These are phyloP conservation scores for Lipomyces spencermartinsiae DNA, from an alignment of 805 yeast species.

Conservation along the genomic window DNA sequence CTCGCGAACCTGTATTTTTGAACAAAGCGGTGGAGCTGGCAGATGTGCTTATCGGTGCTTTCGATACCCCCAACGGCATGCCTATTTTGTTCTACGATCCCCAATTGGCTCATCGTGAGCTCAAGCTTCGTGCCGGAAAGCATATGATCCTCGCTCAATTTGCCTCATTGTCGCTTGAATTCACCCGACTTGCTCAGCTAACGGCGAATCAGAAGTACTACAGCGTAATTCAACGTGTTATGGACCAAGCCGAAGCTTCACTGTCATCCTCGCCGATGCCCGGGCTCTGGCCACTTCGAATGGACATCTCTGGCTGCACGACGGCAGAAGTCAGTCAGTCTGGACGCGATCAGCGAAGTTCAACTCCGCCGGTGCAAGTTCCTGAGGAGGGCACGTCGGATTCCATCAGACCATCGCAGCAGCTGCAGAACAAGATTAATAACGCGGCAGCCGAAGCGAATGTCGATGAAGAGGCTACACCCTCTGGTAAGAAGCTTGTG, in stretches of 20 bases:
- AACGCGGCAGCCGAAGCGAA: constrained; percentile 2
- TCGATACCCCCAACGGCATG: constrained; percentile 64
- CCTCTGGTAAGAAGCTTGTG: constrained; percentile 1
- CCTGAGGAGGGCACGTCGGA: constrained; percentile 1
- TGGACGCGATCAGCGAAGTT: background rate
- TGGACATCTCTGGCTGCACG: constrained; percentile 62
- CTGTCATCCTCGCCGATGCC: constrained; percentile 47
- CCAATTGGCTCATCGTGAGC: constrained; percentile 41
- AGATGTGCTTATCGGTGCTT: constrained; percentile 58
- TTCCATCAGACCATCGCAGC: constrained; percentile 7
- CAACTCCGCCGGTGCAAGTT: background rate
- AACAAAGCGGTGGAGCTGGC: constrained; percentile 55
- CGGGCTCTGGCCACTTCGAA: constrained; percentile 52
- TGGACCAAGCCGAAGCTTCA: constrained; percentile 49
- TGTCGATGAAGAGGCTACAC: constrained; percentile 1
- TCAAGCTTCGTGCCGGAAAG: constrained; percentile 43
- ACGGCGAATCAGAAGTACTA: constrained; percentile 57
- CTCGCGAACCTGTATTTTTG: constrained; percentile 45
- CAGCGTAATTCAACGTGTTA: constrained; percentile 55
- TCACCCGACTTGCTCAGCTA: constrained; percentile 58
- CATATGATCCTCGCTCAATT: constrained; percentile 53
- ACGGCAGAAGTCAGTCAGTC: constrained; percentile 34
- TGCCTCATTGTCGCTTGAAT: constrained; percentile 59
- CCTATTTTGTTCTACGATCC: constrained; percentile 57
- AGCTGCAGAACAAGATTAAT: constrained; percentile 17